Evolutionary conservation across 805 yeast species (phyloP), one percentile per base, ranked within the genome.

Genomic region (Limtongia smithiae): DNA sequence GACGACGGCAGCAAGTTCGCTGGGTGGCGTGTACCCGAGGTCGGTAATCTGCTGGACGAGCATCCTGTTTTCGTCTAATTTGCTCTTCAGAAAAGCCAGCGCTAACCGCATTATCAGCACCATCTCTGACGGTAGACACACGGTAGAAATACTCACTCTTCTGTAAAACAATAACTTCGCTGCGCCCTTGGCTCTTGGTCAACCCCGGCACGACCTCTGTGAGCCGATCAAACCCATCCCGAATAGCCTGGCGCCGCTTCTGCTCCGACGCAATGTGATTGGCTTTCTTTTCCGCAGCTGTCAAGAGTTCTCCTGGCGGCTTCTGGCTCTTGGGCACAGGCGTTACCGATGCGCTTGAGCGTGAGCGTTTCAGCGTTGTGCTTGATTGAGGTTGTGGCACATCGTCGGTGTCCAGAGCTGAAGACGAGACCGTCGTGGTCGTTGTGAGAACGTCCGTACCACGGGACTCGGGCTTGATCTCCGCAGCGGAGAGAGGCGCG

Each of bases 181-280:
- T 83, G 37, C 96, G 71, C 46, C 83, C 80, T 59, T 91, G 96
- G 21, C 72, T 70, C n/a, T 74, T 73, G 1, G 77, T 72, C 37
- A 90, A 69, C 7, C 77, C 80, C 0, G 97, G 97, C 0, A 93
- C 88, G 7, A 86, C 65, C 1, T 75, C 72, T 0, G 89, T 90
- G 20, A 90, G 72, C 47, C 76, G 77, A 60, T 85, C 94, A 62
- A 87, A 90, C 8, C 88, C 90, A 8, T 81, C 77, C 38, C 97
- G 72, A 20, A 91, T 87, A 36, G 90, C 87, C 57, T 82, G 87
- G 54, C 97, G 73, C 60, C 97, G 73, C 62, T 84, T 85, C 64
- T 88, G 90, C 64, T 90, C 97, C 0, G 90, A 82, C 4, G 85
- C 85, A 6, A 86, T 84, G 61, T 85, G 95, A 58, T 83, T 85